Evolutionary conservation across 305 asterid species (phyloP).

Genomic region (Withania somnifera): DNA sequence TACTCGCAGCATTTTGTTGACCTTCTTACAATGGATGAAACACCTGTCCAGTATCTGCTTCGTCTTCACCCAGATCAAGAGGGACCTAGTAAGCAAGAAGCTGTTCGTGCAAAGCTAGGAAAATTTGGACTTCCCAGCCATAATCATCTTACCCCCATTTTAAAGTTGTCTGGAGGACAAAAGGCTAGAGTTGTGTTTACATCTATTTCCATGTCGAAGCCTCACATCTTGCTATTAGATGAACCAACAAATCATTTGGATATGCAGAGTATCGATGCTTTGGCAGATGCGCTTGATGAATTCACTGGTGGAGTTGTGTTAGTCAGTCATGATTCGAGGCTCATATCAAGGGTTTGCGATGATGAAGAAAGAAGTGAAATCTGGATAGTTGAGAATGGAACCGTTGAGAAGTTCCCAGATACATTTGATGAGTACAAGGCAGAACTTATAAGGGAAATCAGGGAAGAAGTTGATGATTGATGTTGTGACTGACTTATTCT

Average conservation of each 20-base stretch:
- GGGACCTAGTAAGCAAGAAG: slow-evolving; percentile 83
- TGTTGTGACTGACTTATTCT: background rate
- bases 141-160: slow-evolving; percentile 74
- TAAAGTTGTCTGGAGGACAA: slow-evolving; percentile 79
- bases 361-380: slow-evolving; percentile 76
- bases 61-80: slow-evolving; percentile 85
- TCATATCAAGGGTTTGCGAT: slow-evolving; percentile 71
- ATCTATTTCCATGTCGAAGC: slow-evolving; percentile 83
- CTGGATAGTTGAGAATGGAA: slow-evolving; percentile 83
- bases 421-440: slow-evolving; percentile 73
- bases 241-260: slow-evolving; percentile 86
- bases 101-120: slow-evolving; percentile 80
- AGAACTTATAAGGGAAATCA: slow-evolving; percentile 60
- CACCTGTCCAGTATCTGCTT: slow-evolving; percentile 76
- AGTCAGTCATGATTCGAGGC: slow-evolving; percentile 85
- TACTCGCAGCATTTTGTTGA: slow-evolving; percentile 84
- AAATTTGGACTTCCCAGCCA: slow-evolving; percentile 89
- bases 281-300: slow-evolving; percentile 82
- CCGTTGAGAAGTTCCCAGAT: slow-evolving; percentile 51
- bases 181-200: slow-evolving; percentile 85
- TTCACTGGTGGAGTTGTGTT: slow-evolving; percentile 80
- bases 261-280: slow-evolving; percentile 86
- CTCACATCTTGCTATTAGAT: slow-evolving; percentile 64
- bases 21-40: slow-evolving; percentile 76
- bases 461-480: slow-evolving; percentile 70